phyloP scores from a whole-genome alignment of 2,329 filamentous ascomycete genomes.

The Xylaria sp. region DNA sequence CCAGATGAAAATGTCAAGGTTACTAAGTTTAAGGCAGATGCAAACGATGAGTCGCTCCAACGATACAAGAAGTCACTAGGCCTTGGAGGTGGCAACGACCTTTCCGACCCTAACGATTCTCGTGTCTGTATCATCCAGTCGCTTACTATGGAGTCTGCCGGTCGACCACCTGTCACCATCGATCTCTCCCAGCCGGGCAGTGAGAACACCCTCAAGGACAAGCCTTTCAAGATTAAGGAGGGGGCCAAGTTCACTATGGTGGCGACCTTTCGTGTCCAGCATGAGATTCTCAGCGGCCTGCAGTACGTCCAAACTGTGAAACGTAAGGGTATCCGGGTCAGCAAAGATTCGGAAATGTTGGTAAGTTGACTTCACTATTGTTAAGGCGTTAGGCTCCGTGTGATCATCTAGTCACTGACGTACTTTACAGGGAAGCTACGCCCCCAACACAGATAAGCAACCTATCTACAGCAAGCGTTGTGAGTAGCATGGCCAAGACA shows the following conservation, averaged over 20 bases:
- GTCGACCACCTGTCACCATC: slow-evolving; percentile 86
- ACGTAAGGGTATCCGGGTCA: slow-evolving; percentile 84
- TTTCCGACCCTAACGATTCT: slow-evolving; percentile 81
- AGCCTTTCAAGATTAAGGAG: slow-evolving; percentile 98
- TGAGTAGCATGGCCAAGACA: slow-evolving; percentile 60
- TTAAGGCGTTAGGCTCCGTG: neutral
- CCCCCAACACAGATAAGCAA: slow-evolving; percentile 90
- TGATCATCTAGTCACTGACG: slow-evolving; percentile 42
- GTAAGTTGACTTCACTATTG: slow-evolving; percentile 61
- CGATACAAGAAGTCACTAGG: slow-evolving; percentile 98
- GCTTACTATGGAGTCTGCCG: slow-evolving; percentile 86
- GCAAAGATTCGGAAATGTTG: slow-evolving; percentile 99
- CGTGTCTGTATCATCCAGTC: slow-evolving; percentile 94
- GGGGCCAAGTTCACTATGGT: slow-evolving; percentile 94
- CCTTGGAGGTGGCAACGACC: slow-evolving; percentile 76
- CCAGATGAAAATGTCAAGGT: slow-evolving; percentile 27
- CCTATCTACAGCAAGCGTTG: slow-evolving; percentile 90
- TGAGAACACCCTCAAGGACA: slow-evolving; percentile 81
- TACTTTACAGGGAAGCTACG: slow-evolving; percentile 79
- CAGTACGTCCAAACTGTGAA: slow-evolving; percentile 97
- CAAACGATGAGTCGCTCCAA: slow-evolving; percentile 90
- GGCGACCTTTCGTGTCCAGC: slow-evolving; percentile 93
- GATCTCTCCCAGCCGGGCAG: slow-evolving; percentile 81
- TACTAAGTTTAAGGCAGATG: slow-evolving; percentile 56
- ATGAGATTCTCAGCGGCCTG: slow-evolving; percentile 92